Evolutionary conservation across 495 filamentous ascomycete species (phyloP), one percentile per base, ranked within the genome.

Genomic region (Penicillium pancosmium): DNA sequence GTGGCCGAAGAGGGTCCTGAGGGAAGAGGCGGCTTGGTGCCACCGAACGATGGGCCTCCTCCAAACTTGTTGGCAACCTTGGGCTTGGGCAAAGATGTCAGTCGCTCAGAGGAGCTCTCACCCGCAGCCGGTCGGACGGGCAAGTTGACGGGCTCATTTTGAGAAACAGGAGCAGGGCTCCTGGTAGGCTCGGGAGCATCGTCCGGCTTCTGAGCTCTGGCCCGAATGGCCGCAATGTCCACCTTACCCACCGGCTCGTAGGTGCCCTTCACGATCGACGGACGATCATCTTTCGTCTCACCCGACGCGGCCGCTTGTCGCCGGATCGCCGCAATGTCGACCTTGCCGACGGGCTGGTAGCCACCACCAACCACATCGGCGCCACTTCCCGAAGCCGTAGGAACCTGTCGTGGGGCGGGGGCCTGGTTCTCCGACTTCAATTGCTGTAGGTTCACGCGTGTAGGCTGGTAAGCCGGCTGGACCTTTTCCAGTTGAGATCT

Each of bases 281-380:
- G 93, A 47, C 92, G 78, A 52, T 96, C 90, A 63, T 96, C 89
- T 44, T 82, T 74, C 15, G 77, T 60, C 36, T 70, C 56, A n/a
- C 83, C 79, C 2, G 77, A 69, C 48, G 88, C 84, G 60, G 86
- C 85, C 10, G 93, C 93, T 67, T 94, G 86, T 50, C 82, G 85
- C 50, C 92, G 82, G 53, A 98, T 86, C 4, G 91, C 92, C 38
- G 90, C 89, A 75, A 99, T 97, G 66, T 98, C 92, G 11, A 98
- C 90, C 73, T 96, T 97, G 10, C 95, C 95, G 59, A 99, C 82
- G 8, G 94, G 94, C 70, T 96, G 93, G 69, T 99, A 99, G n/a
- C 80, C 90, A 10, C 95, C 93, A 62, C 81, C 89, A 23, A 98
- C 88, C 15, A 97, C 80, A 71, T 92, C 87, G 36, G 68, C 68